Conservation (phyloP, 1,284 basidiomycete species). For the Sparassis latifolia region DNA sequence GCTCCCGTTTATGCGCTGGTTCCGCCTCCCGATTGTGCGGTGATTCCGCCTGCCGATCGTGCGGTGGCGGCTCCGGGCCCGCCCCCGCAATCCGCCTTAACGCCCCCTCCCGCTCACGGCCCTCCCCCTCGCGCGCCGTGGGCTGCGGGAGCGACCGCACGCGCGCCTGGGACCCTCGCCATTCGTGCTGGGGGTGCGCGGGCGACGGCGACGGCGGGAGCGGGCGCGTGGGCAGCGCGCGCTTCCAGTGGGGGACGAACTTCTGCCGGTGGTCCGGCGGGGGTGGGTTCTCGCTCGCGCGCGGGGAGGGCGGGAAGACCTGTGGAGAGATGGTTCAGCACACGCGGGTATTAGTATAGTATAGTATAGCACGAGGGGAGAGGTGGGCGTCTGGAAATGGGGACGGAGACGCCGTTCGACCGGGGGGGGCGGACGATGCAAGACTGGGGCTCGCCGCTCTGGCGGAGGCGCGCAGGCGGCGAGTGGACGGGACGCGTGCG, state of each 20-base stretch:
- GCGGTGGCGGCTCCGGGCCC: not conserved
- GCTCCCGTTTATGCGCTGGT: constrained; percentile 17
- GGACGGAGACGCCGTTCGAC: too few species aligned
- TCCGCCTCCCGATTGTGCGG: not conserved
- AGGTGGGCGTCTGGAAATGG: too few species aligned
- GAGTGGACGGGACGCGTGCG: too few species aligned
- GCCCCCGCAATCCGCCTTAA: not conserved
- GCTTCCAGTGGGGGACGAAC: constrained; percentile 26
- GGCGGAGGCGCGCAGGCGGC: too few species aligned
- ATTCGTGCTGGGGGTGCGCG: constrained; percentile 6
- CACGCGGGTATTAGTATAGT: too few species aligned
- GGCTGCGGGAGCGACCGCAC: constrained; percentile 10
- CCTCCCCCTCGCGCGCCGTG: not conserved
- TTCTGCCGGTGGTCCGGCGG: constrained; percentile 11
- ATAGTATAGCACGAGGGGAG: too few species aligned
- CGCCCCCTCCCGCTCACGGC: not conserved
- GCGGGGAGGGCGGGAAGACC: too few species aligned
- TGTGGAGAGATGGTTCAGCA: too few species aligned
- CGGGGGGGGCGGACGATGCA: too few species aligned
- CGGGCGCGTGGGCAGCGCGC: constrained; percentile 19
- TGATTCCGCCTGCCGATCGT: not conserved
- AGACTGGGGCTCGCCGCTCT: too few species aligned
- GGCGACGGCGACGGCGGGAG: constrained; percentile 2
- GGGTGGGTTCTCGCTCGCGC: too few species aligned
- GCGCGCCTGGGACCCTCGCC: constrained; percentile 7